phyloP scores from a whole-genome alignment of 352 stramenopile genomes.

The Globisporangium irregulare region DNA sequence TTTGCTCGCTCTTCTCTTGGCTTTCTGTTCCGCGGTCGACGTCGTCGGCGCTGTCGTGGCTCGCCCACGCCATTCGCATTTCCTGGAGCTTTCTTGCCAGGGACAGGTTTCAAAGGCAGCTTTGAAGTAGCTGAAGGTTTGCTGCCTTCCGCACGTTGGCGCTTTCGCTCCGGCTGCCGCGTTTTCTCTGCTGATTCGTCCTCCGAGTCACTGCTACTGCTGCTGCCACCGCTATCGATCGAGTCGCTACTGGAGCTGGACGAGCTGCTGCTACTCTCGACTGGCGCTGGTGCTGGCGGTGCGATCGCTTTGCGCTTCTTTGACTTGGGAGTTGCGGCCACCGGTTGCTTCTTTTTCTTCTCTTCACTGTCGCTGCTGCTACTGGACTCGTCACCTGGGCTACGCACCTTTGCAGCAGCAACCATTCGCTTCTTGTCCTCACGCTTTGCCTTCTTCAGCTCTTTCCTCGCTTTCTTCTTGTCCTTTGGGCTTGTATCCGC shows the following conservation, averaged over 20 bases:
- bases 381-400: constrained; percentile 1
- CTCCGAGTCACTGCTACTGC: constrained; percentile 23
- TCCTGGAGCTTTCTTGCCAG: constrained; percentile 10
- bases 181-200: constrained; percentile 8
- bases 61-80: not conserved
- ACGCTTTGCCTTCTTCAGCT: constrained; percentile 8
- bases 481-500: not conserved
- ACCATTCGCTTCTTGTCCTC: constrained; percentile 6
- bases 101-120: not conserved
- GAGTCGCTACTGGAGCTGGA: constrained; percentile 19
- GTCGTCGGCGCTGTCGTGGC: constrained; percentile 17
- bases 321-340: not conserved
- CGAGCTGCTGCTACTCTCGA: constrained; percentile 13
- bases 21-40: constrained; percentile 12
- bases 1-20: not conserved
- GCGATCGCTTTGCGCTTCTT: constrained; percentile 13
- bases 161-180: constrained; percentile 16
- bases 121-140: not conserved
- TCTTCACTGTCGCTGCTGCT: constrained; percentile 5
- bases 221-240: constrained; percentile 21
- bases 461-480: constrained; percentile 17
- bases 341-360: not conserved
- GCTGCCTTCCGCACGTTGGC: constrained; percentile 13
- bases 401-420: constrained; percentile 5
- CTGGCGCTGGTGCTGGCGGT: not conserved